Evolutionary conservation across 495 filamentous ascomycete species (phyloP).

Genomic region (Durotheca rogersii): DNA sequence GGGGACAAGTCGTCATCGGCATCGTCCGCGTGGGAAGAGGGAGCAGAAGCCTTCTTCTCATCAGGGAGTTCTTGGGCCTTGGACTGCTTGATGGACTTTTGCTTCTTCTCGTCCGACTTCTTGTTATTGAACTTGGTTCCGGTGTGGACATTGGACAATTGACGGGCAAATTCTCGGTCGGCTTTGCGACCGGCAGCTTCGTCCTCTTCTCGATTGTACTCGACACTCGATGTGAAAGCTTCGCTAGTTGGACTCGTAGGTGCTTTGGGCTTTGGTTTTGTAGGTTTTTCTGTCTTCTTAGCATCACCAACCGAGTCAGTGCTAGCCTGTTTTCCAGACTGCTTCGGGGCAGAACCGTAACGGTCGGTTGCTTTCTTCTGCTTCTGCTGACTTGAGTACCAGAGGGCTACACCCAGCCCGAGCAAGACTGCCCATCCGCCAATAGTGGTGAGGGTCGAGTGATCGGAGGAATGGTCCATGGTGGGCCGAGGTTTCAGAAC

Average conservation of each 20-base stretch:
- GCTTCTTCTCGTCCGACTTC: slow-evolving; percentile 60
- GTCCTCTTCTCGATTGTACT: slow-evolving; percentile 30
- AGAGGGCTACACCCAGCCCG: slow-evolving; percentile 44
- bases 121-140: slow-evolving; percentile 57
- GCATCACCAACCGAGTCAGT: slow-evolving; percentile 31
- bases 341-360: slow-evolving; percentile 31
- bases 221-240: slow-evolving; percentile 7
- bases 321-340: slow-evolving; percentile 34
- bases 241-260: slow-evolving; percentile 20
- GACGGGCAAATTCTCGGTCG: slow-evolving; percentile 71
- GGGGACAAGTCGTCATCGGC: slow-evolving; percentile 79
- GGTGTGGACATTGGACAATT: slow-evolving; percentile 64
- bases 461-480: slow-evolving; percentile 43
- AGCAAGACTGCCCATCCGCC: slow-evolving; percentile 60
- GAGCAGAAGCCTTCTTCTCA: slow-evolving; percentile 47
- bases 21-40: slow-evolving; percentile 76
- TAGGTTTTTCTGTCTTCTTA: slow-evolving; percentile 35
- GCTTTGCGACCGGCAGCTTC: slow-evolving; percentile 55
- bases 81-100: slow-evolving; percentile 59
- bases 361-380: slow-evolving; percentile 46
- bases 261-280: slow-evolving; percentile 34
- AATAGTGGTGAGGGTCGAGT: slow-evolving; percentile 45
- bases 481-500: slow-evolving; percentile 14
- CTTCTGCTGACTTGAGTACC: slow-evolving; percentile 29
- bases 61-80: slow-evolving; percentile 46